These are phyloP conservation scores for Arthroderma uncinatum DNA, from an alignment of 2,329 filamentous ascomycete species.

Conservation along the genomic window DNA sequence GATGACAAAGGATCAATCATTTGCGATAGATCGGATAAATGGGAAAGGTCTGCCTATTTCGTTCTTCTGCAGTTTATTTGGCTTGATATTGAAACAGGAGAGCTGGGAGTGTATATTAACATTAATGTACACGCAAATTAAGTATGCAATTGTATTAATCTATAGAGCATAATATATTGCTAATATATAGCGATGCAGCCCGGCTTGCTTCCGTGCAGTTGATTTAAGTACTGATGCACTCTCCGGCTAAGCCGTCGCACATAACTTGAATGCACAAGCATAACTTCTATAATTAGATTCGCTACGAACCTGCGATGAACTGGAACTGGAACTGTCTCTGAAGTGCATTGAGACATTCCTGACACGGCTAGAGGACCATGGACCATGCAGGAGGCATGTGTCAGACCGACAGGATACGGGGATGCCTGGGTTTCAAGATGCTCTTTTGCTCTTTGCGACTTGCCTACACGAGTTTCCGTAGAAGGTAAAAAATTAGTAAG, in stretches of 20 bases:
- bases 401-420: neutral
- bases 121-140: neutral
- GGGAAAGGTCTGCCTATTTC: neutral
- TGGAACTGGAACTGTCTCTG: too few relatives aligned
- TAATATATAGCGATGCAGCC: neutral
- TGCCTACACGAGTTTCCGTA: neutral
- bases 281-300: neutral
- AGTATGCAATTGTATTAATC: neutral
- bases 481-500: neutral
- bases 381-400: neutral
- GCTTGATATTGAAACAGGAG: neutral
- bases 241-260: neutral
- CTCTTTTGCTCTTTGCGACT: neutral
- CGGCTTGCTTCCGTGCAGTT: too few relatives aligned
- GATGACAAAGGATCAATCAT: too few relatives aligned
- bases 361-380: neutral
- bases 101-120: neutral
- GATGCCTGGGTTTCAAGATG: neutral
- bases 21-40: too few relatives aligned
- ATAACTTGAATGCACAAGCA: neutral
- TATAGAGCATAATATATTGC: neutral
- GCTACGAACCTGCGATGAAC: neutral
- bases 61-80: neutral
- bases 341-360: too few relatives aligned
- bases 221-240: too few relatives aligned